Evolutionary conservation across 1,139 yeast species (phyloP).

Genomic region (Eremothecium cymbalariae): DNA sequence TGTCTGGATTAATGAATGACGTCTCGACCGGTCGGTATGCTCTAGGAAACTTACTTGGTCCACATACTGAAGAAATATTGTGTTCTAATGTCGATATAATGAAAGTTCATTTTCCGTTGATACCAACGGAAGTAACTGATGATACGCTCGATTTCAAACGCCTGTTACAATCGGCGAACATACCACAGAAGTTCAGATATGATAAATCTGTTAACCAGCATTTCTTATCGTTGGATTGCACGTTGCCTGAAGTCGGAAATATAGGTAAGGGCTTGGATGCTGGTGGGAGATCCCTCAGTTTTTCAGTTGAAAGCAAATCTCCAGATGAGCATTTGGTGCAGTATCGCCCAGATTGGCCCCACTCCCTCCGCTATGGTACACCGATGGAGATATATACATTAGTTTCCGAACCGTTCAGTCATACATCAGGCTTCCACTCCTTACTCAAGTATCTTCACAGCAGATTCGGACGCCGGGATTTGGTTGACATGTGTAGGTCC

Average conservation of each 20-base stretch:
- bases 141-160: constrained; percentile 20
- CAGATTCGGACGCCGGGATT: constrained; percentile 60
- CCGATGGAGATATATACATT: constrained; percentile 76
- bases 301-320: constrained; percentile 23
- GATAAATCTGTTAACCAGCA: constrained; percentile 24
- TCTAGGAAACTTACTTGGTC: constrained; percentile 20
- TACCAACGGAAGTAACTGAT: constrained; percentile 18
- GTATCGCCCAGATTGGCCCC: constrained; percentile 31
- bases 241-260: constrained; percentile 23
- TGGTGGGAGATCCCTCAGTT: constrained; percentile 16
- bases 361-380: constrained; percentile 41
- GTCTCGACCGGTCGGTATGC: constrained; percentile 13
- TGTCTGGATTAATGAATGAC: constrained; percentile 3
- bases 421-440: constrained; percentile 85
- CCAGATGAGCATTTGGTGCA: constrained; percentile 15
- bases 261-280: neutral
- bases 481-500: constrained; percentile 76
- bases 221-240: constrained; percentile 20
- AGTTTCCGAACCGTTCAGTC: constrained; percentile 69
- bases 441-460: constrained; percentile 64
- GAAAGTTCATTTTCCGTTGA: constrained; percentile 25
- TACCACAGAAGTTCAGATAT: constrained; percentile 10
- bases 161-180: constrained; percentile 15
- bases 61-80: constrained; percentile 19
- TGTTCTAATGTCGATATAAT: constrained; percentile 22